These are phyloP conservation scores for Trypanosomatidae sp. DNA, from an alignment of 208 protist genomes.

Conservation along the genomic window DNA sequence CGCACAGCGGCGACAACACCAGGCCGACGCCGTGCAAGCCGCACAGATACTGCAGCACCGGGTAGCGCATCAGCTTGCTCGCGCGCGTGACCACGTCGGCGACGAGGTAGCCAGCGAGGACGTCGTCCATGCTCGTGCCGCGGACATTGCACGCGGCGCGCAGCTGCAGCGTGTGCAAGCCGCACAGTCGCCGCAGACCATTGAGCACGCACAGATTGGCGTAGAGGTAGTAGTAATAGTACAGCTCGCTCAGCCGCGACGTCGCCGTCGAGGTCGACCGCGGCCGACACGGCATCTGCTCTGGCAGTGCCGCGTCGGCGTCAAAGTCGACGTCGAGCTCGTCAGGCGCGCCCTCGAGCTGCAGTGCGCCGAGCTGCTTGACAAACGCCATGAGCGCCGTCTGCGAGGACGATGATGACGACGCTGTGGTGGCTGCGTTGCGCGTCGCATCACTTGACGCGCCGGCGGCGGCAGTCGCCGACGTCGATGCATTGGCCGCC, in stretches of 20 bases:
- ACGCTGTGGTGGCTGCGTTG: too few relatives aligned
- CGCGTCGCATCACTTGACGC: too few relatives aligned
- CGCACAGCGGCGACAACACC: slow-evolving; percentile 93
- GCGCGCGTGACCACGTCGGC: slow-evolving; percentile 93
- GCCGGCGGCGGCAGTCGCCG: too few relatives aligned
- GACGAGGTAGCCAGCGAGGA: slow-evolving; percentile 91
- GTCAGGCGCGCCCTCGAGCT: slow-evolving; percentile 69
- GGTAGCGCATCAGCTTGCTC: slow-evolving; percentile 87
- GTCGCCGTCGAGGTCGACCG: slow-evolving; percentile 36
- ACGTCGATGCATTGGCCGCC: too few relatives aligned
- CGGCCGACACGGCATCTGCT: too few relatives aligned
- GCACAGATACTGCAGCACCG: slow-evolving; percentile 96
- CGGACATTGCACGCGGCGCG: slow-evolving; percentile 89
- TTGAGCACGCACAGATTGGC: slow-evolving; percentile 96
- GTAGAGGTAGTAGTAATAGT: slow-evolving; percentile 97
- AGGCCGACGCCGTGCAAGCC: slow-evolving; percentile 95
- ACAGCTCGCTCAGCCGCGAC: slow-evolving; percentile 93
- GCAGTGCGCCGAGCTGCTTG: slow-evolving; percentile 53
- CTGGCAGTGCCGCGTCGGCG: slow-evolving; percentile 18
- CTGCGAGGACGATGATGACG: too few relatives aligned
- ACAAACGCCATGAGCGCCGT: too few relatives aligned
- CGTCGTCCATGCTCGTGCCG: slow-evolving; percentile 73
- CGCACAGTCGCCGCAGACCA: slow-evolving; percentile 59
- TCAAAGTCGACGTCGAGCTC: slow-evolving; percentile 46
- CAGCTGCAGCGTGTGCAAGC: slow-evolving; percentile 76